Evolutionary conservation across 1,284 basidiomycete genomes (phyloP), one percentile per base, ranked within the genome.

Genomic region (Ceratobasidium sp.): DNA sequence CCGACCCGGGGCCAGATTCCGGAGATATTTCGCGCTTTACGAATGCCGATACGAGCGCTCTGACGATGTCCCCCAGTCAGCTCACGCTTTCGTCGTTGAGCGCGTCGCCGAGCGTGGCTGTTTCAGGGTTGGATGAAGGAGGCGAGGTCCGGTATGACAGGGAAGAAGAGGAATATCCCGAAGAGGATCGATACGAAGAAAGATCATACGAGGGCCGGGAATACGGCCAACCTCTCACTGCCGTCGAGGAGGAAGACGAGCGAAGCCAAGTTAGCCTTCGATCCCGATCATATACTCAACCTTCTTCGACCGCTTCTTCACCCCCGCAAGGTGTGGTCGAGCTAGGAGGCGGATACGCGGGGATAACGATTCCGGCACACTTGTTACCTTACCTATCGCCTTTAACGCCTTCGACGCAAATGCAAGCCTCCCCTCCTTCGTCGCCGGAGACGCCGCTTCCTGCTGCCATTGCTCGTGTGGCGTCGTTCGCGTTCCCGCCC

Each of bases 31-130:
- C 59, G 2, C 59, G 36, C 19, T n/a, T 60, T 4, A 33, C 29
- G 15, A 22, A 2, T 4, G 29, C 59, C 17, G 59, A 22, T 54
- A 29, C 53, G 19, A 54, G 29, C 22, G 14, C 33, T 14, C 22
- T 63, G 60, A 63, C 60, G n/a, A 44, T 24, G 19, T 72, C 67
- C 4, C 67, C 67, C 14, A 45, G 45, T n/a, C 67, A 72, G 19
- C 19, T 72, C 45, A 31, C 44, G 14, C 67, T 72, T 31, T 59
- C 56, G 48, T 72, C 67, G 7, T 24, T 72, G 4, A 72, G 67
- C 56, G 56, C 67, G 7, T 72, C 67, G 19, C 67, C 67, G 2
- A 72, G 67, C 29, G 56, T 72, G 14, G 67, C 33, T 24, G 44
- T 72, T 36, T 14, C 29, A 8, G 67, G 67, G 9, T 45, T 72